These are phyloP conservation scores for Xylaria flabelliformis DNA, from an alignment of 495 filamentous ascomycete genomes.

Conservation along the genomic window DNA sequence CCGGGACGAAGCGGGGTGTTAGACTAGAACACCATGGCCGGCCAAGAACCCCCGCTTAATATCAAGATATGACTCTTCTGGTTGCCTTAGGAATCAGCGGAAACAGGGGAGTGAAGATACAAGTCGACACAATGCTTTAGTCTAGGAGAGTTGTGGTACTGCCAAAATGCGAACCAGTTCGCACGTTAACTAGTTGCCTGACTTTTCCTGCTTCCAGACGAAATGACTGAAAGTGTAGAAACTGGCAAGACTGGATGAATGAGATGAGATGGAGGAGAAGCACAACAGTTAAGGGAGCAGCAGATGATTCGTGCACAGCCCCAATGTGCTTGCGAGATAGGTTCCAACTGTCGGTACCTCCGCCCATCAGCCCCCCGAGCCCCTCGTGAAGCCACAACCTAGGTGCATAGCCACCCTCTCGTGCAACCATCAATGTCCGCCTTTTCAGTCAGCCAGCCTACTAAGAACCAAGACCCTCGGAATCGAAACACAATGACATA, in stretches of 20 bases:
- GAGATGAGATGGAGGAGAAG: not conserved
- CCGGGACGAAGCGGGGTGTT: not conserved
- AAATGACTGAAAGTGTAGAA: slow-evolving; percentile 19
- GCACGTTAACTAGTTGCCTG: not conserved
- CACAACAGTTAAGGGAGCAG: not conserved
- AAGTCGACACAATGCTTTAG: not conserved
- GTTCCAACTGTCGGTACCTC: slow-evolving; percentile 2
- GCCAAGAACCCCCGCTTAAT: slow-evolving; percentile 9
- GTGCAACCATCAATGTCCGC: not conserved
- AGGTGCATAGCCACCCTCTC: not conserved
- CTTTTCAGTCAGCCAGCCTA: not conserved
- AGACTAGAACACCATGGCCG: not conserved
- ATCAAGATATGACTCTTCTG: not conserved
- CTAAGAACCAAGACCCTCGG: not conserved
- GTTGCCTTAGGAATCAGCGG: slow-evolving; percentile 12
- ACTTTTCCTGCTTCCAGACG: too few relatives aligned
- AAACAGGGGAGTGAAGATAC: not conserved
- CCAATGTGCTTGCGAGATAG: not conserved
- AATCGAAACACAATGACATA: slow-evolving; percentile 6
- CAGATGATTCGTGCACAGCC: slow-evolving; percentile 15
- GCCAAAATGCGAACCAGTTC: slow-evolving; percentile 3
- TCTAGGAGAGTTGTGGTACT: not conserved
- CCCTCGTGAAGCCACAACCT: not conserved
- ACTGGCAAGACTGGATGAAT: not conserved
- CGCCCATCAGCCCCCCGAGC: not conserved